A percentile compares a stretch with the other conserved stretches of the same genome.
Evolutionary conservation across 805 yeast genomes (phyloP).

Genomic region (Nakazawaea ambrosiae): DNA sequence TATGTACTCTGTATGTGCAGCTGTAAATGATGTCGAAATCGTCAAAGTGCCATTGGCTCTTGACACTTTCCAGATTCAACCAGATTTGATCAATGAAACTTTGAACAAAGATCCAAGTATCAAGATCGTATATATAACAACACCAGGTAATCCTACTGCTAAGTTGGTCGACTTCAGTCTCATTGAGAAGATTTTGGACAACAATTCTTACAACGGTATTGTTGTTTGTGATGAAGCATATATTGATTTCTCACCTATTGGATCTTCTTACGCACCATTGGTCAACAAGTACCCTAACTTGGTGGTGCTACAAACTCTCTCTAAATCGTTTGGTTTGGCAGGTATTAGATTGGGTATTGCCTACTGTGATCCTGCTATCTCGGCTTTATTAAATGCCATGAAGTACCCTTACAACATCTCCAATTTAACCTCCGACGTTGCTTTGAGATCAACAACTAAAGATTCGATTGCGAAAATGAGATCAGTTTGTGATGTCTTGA

Average conservation of each 20-base stretch:
- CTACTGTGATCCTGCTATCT: conserved; percentile 51
- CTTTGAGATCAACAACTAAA: conserved; percentile 59
- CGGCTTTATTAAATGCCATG: conserved; percentile 73
- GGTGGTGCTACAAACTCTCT: conserved; percentile 84
- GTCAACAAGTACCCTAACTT: conserved; percentile 79
- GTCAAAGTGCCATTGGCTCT: conserved; percentile 70
- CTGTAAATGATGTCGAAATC: conserved; percentile 78
- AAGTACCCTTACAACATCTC: conserved; percentile 96
- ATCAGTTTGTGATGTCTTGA: conserved; percentile 39
- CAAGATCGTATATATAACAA: conserved; percentile 76
- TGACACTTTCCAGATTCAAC: conserved; percentile 56
- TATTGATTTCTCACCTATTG: conserved; percentile 69
- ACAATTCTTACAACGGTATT: conserved; percentile 60
- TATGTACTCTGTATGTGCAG: conserved; percentile 90
- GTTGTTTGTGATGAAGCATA: conserved; percentile 94
- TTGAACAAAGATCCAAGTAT: conserved; percentile 52
- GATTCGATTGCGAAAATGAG: conserved; percentile 58
- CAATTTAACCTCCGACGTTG: conserved; percentile 68
- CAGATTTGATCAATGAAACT: conserved; percentile 43
- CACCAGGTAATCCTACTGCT: conserved; percentile 97
- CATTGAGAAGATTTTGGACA: conserved; percentile 39
- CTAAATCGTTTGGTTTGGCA: conserved; percentile 94
- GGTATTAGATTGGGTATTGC: conserved; percentile 89
- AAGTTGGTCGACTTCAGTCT: conserved; percentile 43
- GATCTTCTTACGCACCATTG: conserved; percentile 66